Evolutionary conservation across 345 rosid species (phyloP), one percentile per base, ranked within the genome.

Genomic region (Streptanthus diversifolius): DNA sequence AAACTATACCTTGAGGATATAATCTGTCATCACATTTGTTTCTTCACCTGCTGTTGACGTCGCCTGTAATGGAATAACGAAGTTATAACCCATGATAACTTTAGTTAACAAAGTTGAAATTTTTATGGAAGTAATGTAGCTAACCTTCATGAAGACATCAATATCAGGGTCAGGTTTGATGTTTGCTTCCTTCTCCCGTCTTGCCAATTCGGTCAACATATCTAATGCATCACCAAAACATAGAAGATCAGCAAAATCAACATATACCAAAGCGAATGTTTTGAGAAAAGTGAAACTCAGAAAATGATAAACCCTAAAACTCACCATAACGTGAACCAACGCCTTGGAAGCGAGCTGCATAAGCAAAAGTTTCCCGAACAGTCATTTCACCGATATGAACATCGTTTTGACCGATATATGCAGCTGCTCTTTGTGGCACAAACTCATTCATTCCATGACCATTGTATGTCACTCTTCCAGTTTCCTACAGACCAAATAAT

Each of bases 101-200:
- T 2, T 25, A 33, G 0, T 27, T 53, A 10, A 19, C 40, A 36
- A 64, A 60, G 10, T 13, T 65, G 39, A 36, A 56, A n/a, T 39
- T 8, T n/a, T 21, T 8, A 54, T 27, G 36, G 21, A 64, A 71
- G 68, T 18, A 29, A 30, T n/a, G 33, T 33, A 40, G 43, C 27
- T 54, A 47, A 89, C 98, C 96, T 93, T 93, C 95, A 93, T 87
- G 80, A 87, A 87, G 66, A 88, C 66, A 80, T 93, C 97, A 24
- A 83, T 71, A 71, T 93, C 93, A 54, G 97, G 90, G 73, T 88
- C 89, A 9, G 89, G 90, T 71, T 86, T 91, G 44, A 91, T 91
- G 69, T 84, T 87, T 40, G 88, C 85, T 24, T 73, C 92, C 54
- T 91, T 93, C 74, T 93, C 97, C 66, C 96, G 85, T 82, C 97